Base-by-base conservation (phyloP, 1,284 basidiomycete species). In the Calocybe gambosa region DNA sequence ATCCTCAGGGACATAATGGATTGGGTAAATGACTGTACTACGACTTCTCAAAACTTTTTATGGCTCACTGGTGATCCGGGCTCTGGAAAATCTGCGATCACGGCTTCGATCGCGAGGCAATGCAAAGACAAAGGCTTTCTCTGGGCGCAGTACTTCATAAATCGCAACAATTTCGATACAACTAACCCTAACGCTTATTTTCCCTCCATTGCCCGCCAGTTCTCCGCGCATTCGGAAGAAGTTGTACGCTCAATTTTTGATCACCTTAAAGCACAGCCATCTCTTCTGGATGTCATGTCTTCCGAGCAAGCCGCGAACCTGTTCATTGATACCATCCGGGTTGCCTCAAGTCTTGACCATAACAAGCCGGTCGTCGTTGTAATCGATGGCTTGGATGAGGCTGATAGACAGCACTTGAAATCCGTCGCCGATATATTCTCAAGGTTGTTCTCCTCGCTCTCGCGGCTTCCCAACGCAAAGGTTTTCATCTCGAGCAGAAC, bases 31-130 rank as follows among this genome's bases (percentile, higher is more conserved):
- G 49, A 49, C 16, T 29, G 45, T 5, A 31, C 43, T 0, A 2
- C 20, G 5, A 33, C 9, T 2, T 45, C 47, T 15, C 33, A 42
- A 21, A 46, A 46, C 20, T 52, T 55, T 28, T 26, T 52, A 9
- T 55, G 53, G 53, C 44, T 55, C 7, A 43, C 53, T 1, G 53
- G 53, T 6, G 42, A 55, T 39, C 53, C 53, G 3, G 53, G 53
- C 16, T 42, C 40, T 28, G 53, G 53, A 3, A 55, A 55, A 33
- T 55, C 53, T 29, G 49, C 53, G 1, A 42, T 53, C 29, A 47
- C 53, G 3, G 53, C 53, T 21, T 50, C 53, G 7, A 18, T 55
- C 28, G 45, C 49, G 5, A 40, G 39, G 34, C 25, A 36, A 7
- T 55, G 45, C 43, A 49, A 50, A 39, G 43, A 46, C 9, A 33